Conservation (phyloP, 768 basidiomycete species). For the Russula compacta region DNA sequence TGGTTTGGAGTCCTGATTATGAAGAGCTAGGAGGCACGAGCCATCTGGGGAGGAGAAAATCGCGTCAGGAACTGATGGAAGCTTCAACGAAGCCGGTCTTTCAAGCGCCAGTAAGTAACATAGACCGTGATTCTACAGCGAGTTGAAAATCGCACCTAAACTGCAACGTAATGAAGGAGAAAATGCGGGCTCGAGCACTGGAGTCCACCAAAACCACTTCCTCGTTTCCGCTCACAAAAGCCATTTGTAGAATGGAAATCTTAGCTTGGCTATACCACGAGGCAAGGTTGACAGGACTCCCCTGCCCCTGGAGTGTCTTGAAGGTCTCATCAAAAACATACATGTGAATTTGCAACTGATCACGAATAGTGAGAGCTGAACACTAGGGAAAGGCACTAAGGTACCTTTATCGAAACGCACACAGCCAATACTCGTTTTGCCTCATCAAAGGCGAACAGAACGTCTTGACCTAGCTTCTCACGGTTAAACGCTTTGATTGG, state of each 20-base stretch:
- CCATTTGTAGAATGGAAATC: conserved; percentile 27
- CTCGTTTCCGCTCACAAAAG: conserved; percentile 41
- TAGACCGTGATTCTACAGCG: background rate
- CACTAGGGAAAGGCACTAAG: background rate
- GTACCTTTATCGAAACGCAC: conserved; percentile 36
- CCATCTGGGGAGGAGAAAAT: conserved; percentile 45
- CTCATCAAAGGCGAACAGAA: conserved; percentile 44
- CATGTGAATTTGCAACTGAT: conserved; percentile 33
- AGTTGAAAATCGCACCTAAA: conserved; percentile 34
- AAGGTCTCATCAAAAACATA: conserved; percentile 41
- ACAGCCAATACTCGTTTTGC: conserved; percentile 40
- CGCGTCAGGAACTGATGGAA: conserved; percentile 28
- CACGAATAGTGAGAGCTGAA: background rate
- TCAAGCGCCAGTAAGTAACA: background rate
- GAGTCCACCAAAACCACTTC: conserved; percentile 46
- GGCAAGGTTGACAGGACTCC: conserved; percentile 32
- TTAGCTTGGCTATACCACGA: conserved; percentile 33
- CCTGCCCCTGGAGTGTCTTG: conserved; percentile 33
- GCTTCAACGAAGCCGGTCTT: conserved; percentile 38
- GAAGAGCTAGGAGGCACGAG: conserved; percentile 38
- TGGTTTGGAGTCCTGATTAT: conserved; percentile 3
- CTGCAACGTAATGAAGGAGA: conserved; percentile 43
- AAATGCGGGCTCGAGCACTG: conserved; percentile 35
- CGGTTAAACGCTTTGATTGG: conserved; percentile 26
- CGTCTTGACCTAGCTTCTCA: conserved; percentile 38